Percentiles rank a stretch among this genome's conserved stretches.
Evolutionary conservation across 2,329 filamentous ascomycete genomes (phyloP).

Genomic region (Fusarium buxicola): DNA sequence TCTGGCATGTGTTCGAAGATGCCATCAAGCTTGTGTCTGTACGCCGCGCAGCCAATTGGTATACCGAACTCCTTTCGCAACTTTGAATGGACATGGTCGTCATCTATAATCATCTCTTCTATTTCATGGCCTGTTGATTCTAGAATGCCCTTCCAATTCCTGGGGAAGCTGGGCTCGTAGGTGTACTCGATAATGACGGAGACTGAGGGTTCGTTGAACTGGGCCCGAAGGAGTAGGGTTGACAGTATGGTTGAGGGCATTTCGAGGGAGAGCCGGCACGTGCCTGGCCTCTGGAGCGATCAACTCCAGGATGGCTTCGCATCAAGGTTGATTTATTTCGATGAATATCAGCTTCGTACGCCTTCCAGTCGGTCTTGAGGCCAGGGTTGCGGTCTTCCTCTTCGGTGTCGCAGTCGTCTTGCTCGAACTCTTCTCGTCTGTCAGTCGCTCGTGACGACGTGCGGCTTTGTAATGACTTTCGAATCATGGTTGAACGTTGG

Average conservation of each 20-base stretch:
- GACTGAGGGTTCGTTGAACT: slow-evolving; percentile 34
- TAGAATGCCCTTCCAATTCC: slow-evolving; percentile 27
- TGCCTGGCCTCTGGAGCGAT: slow-evolving; percentile 25
- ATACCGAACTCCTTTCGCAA: slow-evolving; percentile 24
- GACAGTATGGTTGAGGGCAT: slow-evolving; percentile 23
- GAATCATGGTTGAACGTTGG: slow-evolving; percentile 56
- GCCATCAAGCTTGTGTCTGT: background rate
- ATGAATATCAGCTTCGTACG: slow-evolving; percentile 53
- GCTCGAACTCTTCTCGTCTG: slow-evolving; percentile 17
- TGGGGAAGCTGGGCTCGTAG: slow-evolving; percentile 21
- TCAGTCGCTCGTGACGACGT: slow-evolving; percentile 37
- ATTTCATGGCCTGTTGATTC: slow-evolving; percentile 5
- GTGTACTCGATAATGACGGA: slow-evolving; percentile 23
- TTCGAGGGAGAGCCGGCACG: slow-evolving; percentile 25
- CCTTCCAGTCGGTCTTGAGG: slow-evolving; percentile 53
- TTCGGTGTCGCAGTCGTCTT: slow-evolving; percentile 31
- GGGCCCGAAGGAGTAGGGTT: slow-evolving; percentile 26
- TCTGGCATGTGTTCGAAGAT: background rate
- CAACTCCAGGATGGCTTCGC: slow-evolving; percentile 46
- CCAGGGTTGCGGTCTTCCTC: slow-evolving; percentile 34
- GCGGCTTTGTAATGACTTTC: slow-evolving; percentile 56
- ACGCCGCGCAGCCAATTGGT: slow-evolving; percentile 15
- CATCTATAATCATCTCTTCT: slow-evolving; percentile 3
- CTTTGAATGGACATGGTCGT: slow-evolving; percentile 5
- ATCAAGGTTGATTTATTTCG: slow-evolving; percentile 46